phyloP scores from a whole-genome alignment of 2,329 filamentous ascomycete genomes.

The Fusarium sp. region DNA sequence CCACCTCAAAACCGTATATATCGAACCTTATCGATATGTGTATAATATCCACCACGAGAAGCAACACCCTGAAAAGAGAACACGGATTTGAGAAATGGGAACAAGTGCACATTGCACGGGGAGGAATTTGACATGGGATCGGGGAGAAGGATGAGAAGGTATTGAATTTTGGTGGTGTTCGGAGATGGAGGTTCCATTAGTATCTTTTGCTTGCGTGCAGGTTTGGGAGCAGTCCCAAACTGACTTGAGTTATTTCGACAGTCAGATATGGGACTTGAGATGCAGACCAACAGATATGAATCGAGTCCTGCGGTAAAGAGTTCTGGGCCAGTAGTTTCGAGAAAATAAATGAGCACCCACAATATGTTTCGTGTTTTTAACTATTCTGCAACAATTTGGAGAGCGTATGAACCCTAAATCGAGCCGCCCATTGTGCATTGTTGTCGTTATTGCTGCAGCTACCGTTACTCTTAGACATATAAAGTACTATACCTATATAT shows the following conservation, averaged over 20 bases:
- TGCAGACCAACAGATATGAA: constrained; percentile 43
- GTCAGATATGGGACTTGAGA: constrained; percentile 22
- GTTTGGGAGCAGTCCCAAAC: constrained; percentile 35
- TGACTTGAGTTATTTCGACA: constrained; percentile 20
- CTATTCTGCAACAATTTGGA: neutral
- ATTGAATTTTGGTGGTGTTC: constrained; percentile 16
- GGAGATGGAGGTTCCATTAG: constrained; percentile 34
- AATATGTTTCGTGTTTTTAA: neutral
- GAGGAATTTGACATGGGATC: constrained; percentile 6
- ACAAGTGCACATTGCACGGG: constrained; percentile 30
- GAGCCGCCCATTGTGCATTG: too few relatives aligned
- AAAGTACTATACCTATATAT: too few relatives aligned
- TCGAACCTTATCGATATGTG: constrained; percentile 11
- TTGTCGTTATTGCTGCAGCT: too few relatives aligned
- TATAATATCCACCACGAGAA: constrained; percentile 26
- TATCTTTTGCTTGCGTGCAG: constrained; percentile 28
- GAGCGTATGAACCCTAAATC: too few relatives aligned
- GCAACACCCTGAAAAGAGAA: neutral
- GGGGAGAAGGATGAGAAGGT: neutral
- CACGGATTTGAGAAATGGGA: constrained; percentile 18
- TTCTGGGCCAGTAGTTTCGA: constrained; percentile 19
- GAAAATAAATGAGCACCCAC: constrained; percentile 14
- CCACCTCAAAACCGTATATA: neutral
- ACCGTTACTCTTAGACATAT: too few relatives aligned
- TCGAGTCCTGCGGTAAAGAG: constrained; percentile 26